phyloP scores from a whole-genome alignment of 352 stramenopile genomes.

The Phytophthora aleatoria region DNA sequence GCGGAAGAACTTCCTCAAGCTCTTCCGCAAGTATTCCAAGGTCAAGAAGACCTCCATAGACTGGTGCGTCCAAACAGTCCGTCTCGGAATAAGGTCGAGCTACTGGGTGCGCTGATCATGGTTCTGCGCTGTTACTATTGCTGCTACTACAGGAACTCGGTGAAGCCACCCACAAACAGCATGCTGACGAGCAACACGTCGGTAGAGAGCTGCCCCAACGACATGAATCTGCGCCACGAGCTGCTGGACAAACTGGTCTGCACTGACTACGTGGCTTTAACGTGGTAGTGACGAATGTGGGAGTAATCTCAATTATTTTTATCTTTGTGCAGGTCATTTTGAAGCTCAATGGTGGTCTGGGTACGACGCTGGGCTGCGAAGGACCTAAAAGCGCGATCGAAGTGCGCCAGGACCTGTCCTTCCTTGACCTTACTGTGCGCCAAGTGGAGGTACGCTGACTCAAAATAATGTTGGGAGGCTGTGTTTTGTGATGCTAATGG shows the following conservation, averaged over 20 bases:
- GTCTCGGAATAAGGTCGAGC: not conserved
- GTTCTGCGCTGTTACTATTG: not conserved
- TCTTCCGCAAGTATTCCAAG: constrained; percentile 90
- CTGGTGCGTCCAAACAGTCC: constrained; percentile 55
- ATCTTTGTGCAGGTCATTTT: constrained; percentile 86
- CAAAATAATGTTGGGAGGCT: not conserved
- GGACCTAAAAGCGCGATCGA: constrained; percentile 94
- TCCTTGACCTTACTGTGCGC: constrained; percentile 98
- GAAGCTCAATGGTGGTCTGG: constrained; percentile 99
- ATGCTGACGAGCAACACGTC: constrained; percentile 78
- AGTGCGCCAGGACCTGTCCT: constrained; percentile 93
- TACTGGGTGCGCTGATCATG: not conserved
- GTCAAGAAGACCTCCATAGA: constrained; percentile 83
- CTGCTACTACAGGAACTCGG: constrained; percentile 58
- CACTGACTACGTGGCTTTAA: not conserved
- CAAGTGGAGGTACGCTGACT: constrained; percentile 90
- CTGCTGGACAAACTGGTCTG: constrained; percentile 95
- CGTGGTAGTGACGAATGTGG: not conserved
- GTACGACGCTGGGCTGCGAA: constrained; percentile 97
- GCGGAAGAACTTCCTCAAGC: constrained; percentile 89
- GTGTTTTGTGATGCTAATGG: constrained; percentile 1
- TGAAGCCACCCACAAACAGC: constrained; percentile 73
- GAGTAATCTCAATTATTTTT: constrained; percentile 20
- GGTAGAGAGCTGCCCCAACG: constrained; percentile 89
- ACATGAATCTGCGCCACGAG: constrained; percentile 93